A percentile compares a stretch with the other conserved stretches of the same genome.
Evolutionary conservation across 208 protist genomes (phyloP).

Genomic region (Leishmania turanica): DNA sequence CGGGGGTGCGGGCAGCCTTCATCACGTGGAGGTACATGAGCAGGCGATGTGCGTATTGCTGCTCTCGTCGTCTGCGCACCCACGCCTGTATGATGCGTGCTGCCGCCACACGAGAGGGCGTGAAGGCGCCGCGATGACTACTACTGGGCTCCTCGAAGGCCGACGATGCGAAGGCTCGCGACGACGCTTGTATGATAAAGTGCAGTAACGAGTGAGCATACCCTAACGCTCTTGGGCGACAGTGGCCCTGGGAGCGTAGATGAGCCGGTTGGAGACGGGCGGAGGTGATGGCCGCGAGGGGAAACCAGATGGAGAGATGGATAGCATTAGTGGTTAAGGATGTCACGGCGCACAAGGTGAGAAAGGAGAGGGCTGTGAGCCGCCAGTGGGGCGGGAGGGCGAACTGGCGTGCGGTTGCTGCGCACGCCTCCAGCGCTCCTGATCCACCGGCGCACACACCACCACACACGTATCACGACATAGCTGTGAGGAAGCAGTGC

Average conservation of each 20-base stretch:
- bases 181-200: neutral
- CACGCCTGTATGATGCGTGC: slow-evolving; percentile 9
- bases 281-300: neutral
- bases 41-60: slow-evolving; percentile 9
- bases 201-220: neutral
- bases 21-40: slow-evolving; percentile 13
- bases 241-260: neutral
- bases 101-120: neutral
- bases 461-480: neutral
- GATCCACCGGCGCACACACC: neutral
- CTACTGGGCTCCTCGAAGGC: neutral
- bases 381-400: neutral
- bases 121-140: neutral
- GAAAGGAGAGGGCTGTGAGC: neutral
- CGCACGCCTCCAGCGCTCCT: neutral
- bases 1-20: neutral
- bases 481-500: neutral
- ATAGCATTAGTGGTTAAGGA: neutral
- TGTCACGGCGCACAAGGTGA: neutral
- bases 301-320: neutral
- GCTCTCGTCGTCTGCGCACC: slow-evolving; percentile 3
- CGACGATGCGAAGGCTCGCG: neutral
- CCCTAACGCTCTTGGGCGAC: neutral
- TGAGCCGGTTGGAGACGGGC: neutral
- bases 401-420: neutral